phyloP scores from a whole-genome alignment of 2,329 filamentous ascomycete species.

The Orbilia brochopaga region DNA sequence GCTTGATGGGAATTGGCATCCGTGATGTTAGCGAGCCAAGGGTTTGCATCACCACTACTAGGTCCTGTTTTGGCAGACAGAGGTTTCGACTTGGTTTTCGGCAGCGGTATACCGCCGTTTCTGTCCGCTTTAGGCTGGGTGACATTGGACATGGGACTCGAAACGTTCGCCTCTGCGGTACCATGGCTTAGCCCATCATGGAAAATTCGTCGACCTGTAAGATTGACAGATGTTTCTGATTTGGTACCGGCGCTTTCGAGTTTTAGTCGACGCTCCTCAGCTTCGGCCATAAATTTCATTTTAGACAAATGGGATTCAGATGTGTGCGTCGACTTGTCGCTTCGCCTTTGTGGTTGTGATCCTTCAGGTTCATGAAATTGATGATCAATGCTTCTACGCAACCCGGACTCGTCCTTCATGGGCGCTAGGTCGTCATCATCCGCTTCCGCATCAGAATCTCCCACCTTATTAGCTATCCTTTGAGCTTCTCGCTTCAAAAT shows the following conservation, averaged over 20 bases:
- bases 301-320: constrained; percentile 71
- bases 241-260: constrained; percentile 62
- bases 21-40: constrained; percentile 56
- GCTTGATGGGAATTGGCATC: constrained; percentile 30
- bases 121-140: not conserved
- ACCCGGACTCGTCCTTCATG: constrained; percentile 70
- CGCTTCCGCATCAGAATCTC: constrained; percentile 59
- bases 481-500: constrained; percentile 82
- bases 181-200: constrained; percentile 54
- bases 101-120: not conserved
- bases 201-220: constrained; percentile 61
- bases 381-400: constrained; percentile 56
- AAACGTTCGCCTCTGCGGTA: constrained; percentile 62
- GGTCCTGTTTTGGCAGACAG: not conserved
- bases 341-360: constrained; percentile 64
- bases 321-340: constrained; percentile 54
- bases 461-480: constrained; percentile 56
- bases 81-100: not conserved
- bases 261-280: constrained; percentile 63
- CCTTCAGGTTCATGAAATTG: not conserved
- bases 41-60: constrained; percentile 58
- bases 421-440: constrained; percentile 67
- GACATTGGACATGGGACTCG: constrained; percentile 51
- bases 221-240: constrained; percentile 55
- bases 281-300: constrained; percentile 94